Evolutionary conservation across 2,329 filamentous ascomycete species (phyloP).

Genomic region (Emmonsia crescens): DNA sequence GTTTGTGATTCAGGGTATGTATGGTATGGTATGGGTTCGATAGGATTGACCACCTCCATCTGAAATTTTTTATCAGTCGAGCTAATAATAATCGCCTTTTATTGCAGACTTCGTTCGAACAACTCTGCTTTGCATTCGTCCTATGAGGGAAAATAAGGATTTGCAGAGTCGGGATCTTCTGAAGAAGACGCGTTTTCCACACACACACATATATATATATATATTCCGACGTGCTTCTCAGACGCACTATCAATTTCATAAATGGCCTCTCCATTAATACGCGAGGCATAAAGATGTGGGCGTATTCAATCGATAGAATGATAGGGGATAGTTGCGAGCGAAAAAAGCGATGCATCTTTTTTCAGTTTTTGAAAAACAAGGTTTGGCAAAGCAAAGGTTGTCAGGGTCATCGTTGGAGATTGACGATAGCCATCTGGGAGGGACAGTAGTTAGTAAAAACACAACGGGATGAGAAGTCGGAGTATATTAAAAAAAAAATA

Average conservation of each 20-base stretch:
- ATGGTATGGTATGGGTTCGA: not conserved
- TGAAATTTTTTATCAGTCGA: not conserved
- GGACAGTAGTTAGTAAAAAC: not conserved
- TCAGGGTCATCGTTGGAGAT: constrained; percentile 28
- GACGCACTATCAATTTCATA: not conserved
- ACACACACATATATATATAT: too few species aligned
- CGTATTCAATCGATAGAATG: not conserved
- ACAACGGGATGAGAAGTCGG: not conserved
- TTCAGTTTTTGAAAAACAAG: too few species aligned
- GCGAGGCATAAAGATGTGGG: not conserved
- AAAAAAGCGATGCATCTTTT: not conserved
- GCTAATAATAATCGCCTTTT: not conserved
- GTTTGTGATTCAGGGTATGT: not conserved
- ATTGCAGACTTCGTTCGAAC: not conserved
- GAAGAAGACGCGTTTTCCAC: too few species aligned
- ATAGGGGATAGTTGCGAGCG: not conserved
- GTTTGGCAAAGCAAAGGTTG: not conserved
- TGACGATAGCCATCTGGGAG: constrained; percentile 29
- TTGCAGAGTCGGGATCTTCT: not conserved
- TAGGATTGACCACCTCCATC: not conserved
- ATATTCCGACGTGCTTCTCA: not conserved
- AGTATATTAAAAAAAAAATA: not conserved
- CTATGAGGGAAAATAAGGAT: not conserved
- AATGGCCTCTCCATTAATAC: not conserved
- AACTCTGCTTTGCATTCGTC: not conserved